A percentile compares a stretch with the other conserved stretches of the same genome.
Evolutionary conservation across 805 yeast genomes (phyloP).

Genomic region (Cyberlindnera maclurae): DNA sequence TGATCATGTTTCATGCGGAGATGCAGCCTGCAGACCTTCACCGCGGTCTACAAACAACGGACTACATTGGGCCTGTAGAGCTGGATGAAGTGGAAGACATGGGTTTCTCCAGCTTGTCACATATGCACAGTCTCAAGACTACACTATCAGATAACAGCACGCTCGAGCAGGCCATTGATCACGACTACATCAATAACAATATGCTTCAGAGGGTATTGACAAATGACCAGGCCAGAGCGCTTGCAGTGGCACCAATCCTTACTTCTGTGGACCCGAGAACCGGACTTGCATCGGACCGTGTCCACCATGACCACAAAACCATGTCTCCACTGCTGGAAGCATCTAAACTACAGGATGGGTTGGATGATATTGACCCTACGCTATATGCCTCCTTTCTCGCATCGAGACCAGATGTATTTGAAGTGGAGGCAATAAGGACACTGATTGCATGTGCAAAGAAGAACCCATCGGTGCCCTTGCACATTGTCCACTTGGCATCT

Average conservation of each 20-base stretch:
- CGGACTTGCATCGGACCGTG: conserved; percentile 34
- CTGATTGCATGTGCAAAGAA: conserved; percentile 55
- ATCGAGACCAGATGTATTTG: conserved; percentile 85
- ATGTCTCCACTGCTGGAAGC: conserved; percentile 38
- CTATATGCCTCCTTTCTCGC: conserved; percentile 30
- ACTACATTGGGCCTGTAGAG: conserved; percentile 3
- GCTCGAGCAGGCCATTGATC: conserved; percentile 3
- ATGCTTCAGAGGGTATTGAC: conserved; percentile 26
- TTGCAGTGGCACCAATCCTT: conserved; percentile 48
- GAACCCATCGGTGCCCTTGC: conserved; percentile 61
- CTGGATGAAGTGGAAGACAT: conserved; percentile 20
- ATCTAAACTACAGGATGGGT: conserved; percentile 31
- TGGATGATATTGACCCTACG: conserved; percentile 27
- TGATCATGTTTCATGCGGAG: conserved; percentile 92
- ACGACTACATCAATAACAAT: conserved; percentile 3
- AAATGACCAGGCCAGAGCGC: conserved; percentile 43
- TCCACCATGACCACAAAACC: conserved; percentile 23
- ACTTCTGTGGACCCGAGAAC: conserved; percentile 53
- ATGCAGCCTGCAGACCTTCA: conserved; percentile 45
- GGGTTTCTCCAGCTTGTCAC: conserved; percentile 3
- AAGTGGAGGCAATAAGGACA: conserved; percentile 73
- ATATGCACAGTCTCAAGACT: conserved; percentile 4
- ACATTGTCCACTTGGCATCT: conserved; percentile 87
- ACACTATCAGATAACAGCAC: conserved; percentile 5
- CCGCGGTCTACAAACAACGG: conserved; percentile 23